Evolutionary conservation across 2,329 filamentous ascomycete species (phyloP).

Genomic region (Xylariaceae sp.): DNA sequence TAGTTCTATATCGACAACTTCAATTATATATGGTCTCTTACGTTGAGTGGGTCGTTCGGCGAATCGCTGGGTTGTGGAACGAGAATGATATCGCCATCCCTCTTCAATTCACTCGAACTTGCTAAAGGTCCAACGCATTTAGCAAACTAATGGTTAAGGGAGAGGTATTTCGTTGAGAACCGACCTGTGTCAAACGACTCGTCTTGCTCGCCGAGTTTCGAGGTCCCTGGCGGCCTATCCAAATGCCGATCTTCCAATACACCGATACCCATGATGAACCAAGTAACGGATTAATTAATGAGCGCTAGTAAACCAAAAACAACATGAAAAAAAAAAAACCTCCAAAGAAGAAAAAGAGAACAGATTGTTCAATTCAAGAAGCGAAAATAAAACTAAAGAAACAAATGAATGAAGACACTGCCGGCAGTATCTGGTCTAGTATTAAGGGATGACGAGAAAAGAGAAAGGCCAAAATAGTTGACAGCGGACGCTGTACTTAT

Average conservation of each 20-base stretch:
- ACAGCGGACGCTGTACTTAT: neutral
- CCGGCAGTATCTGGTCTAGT: constrained; percentile 23
- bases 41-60: constrained; percentile 31
- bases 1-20: constrained; percentile 1
- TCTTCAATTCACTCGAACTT: constrained; percentile 23
- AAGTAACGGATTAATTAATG: too few relatives aligned
- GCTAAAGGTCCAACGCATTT: constrained; percentile 7
- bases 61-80: constrained; percentile 31
- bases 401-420: constrained; percentile 19
- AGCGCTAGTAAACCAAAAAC: constrained; percentile 1
- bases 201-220: constrained; percentile 26
- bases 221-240: constrained; percentile 23
- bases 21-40: constrained; percentile 5
- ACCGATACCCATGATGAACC: constrained; percentile 26
- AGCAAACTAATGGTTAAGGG: neutral
- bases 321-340: constrained; percentile 4
- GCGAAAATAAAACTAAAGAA: neutral
- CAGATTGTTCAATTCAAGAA: constrained; percentile 3
- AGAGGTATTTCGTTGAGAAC: neutral
- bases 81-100: constrained; percentile 30
- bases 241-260: constrained; percentile 26
- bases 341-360: constrained; percentile 9
- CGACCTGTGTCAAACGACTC: constrained; percentile 18
- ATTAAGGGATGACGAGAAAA: neutral
- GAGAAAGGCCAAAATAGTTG: neutral